Base-by-base conservation (phyloP, 169 alveolate genomes). In the Cryptosporidium parvum region DNA sequence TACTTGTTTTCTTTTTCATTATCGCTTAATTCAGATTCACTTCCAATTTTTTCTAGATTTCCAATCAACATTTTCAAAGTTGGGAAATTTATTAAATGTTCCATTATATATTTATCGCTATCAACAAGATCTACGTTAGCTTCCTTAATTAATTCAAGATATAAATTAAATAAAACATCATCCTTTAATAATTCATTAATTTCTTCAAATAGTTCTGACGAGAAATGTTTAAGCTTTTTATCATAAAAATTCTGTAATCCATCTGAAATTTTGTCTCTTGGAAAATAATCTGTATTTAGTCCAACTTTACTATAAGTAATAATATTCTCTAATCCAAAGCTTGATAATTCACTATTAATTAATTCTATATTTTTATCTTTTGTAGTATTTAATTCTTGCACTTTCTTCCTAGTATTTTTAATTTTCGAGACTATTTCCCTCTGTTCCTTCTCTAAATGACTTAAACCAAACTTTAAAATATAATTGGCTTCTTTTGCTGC, bases 401-500 rank as follows among this genome's bases (percentile, higher is more conserved):
- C 31, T 56, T 52, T 72, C 51, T 52, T 72, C 52, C 7, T 72
- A 6, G 69, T 72, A 33, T 52, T 45, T 51, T 53, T 72, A 23
- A 72, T 51, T 23, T 33, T 72, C 9, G 58, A 14, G 2, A 72
- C 48, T 52, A 29, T 72, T 21, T 72, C 85, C 51, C 33, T 29
- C 8, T 51, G 85, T 14, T 45, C 69, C 42, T 53, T 72, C 29
- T 72, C 85, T 21, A 72, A 33, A 29, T 45, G 44, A 8, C n/a
- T 31, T 16, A 72, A 51, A 12, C 85, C 69, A 51, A 72, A 72
- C 29, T 52, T 72, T n/a, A 72, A 44, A 2, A 72, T 31, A 52
- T 72, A 72, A 72, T 72, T 72, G 9, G 51, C 51, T n/a, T 72
- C 85, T 48, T 52, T 72, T 4, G 23, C 16, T 18, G 37, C 51